Evolutionary conservation across 768 basidiomycete genomes (phyloP), one percentile per base, ranked within the genome.

Genomic region (Tricholoma hemisulphureum): DNA sequence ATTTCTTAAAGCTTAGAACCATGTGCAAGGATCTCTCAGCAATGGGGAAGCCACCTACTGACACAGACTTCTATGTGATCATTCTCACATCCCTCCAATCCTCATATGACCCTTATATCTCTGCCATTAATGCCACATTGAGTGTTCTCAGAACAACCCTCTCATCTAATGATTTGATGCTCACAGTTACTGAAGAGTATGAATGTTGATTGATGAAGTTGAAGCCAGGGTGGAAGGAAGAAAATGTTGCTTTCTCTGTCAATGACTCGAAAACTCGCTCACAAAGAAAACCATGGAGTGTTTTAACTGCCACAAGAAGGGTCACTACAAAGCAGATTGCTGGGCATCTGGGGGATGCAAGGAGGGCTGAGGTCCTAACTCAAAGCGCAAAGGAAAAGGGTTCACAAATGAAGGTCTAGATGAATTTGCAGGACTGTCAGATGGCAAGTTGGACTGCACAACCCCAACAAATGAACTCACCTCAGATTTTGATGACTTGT

Each of bases 11-110:
- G 54, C 54, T 77, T n/a, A 32, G 58, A 6, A 57, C 58, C 6
- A 67, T 75, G 61, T 61, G 54, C 4, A 69, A 77, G 46, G 65
- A 75, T n/a, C 67, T 78, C 8, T 69, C 73, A 0, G 64, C 69
- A 0, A 70, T 75, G 64, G 72, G 71, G 20, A 57, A 65, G 5
- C 53, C 67, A n/a, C 67, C 70, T 6, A 29, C 62, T 0, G 68
- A 75, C 10, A 62, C 69, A 8, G 69, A 75, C 39, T 71, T 73
- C 55, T 65, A 66, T 28, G 65, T 66, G 3, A 74, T 77, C 48
- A 65, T 77, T 24, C 63, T 74, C 32, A 56, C 61, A 13, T 77
- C 75, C 4, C 67, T 78, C 11, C 75, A 74, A n/a, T 13, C 45
- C 7, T 71, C 69, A n/a, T 77, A 72, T 54, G 69, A 73, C 52